Base-by-base conservation (phyloP, 768 basidiomycete species). In the Terana coerulea region DNA sequence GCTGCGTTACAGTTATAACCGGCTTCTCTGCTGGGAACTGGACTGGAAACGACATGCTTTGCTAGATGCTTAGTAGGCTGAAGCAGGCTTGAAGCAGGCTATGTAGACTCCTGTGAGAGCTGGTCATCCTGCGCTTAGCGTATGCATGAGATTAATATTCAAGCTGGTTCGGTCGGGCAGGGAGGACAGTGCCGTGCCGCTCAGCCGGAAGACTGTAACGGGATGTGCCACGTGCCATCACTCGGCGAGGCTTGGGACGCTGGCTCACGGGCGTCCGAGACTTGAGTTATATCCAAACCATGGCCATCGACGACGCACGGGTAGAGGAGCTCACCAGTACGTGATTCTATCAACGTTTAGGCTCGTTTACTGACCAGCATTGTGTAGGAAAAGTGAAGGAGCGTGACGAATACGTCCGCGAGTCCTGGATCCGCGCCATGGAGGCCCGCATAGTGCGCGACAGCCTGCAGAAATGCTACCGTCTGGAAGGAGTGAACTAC, bases 371-470 rank as follows among this genome's bases (percentile, higher is more conserved):
- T n/a, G n/a, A n/a, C n/a, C n/a, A n/a, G n/a, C 19, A 9, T 17
- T n/a, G 24, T 30, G 29, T 51, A 91, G 88, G 77, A 15, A 81
- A 78, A 65, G 68, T 88, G 45, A 70, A 79, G 60, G 78, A 77
- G 59, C 86, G 89, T 34, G 92, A 95, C 55, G 71, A 80, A 40
- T 74, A 80, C 68, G 75, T 98, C 64, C 83, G 89, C 46, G 94
- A 98, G 72, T 89, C 90, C 45, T 98, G 95, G 95, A 80, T 97
- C 28, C 86, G 84, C 59, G 86, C 90, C 19, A 95, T 98, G 93
- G 94, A 97, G 69, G 82, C 84, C 28, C 83, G 89, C 42, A 75
- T 98, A 52, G 91, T 97, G 41, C 83, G 84, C 54, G 87, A 91
- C 52, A 90, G 95, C 67, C 80, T 98, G 49, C 77, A 81, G 51